Base-by-base conservation (phyloP, 768 basidiomycete species). In the Boletus rubescentipes region DNA sequence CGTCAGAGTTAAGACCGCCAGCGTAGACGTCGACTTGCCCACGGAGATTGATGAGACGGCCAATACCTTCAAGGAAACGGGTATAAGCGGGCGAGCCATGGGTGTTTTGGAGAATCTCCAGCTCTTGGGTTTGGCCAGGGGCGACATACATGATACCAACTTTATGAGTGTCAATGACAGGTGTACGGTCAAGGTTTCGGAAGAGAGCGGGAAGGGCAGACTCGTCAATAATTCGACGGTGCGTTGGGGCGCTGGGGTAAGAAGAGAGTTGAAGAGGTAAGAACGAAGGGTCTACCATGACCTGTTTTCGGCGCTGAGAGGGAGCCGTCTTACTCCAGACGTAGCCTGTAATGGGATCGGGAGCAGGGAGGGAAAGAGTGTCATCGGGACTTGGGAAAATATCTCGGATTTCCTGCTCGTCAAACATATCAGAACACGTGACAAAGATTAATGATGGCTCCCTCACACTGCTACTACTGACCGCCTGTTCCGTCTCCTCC, bases 151-250 rank as follows among this genome's bases (percentile, higher is more conserved):
- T 79, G 52, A 99, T 89, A 4, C 93, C 97, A 34, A 98, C 88
- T 70, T 97, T 96, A 72, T 98, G 93, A 0, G 91, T 94, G 71
- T 99, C 97, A 55, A 99, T 95, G 61, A 98, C 93, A 0, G 94
- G 95, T 38, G 90, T 88, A 39, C 81, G 76, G 61, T 97, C 93
- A 41, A 98, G 78, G 8, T 78, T 79, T 23, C 79, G 75, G 58
- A 94, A 75, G 54, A 87, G 83, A 26, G 78, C 74, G 4, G 80
- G 72, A 36, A 90, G 77, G 14, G 73, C 69, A 1, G 84, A 75
- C 10, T 81, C 74, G 43, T 86, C 81, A 5, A 86, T 73, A 11
- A 80, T 74, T 49, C 77, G 79, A 54, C 75, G 68, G 31, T 69
- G 70, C 7, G 72, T 61, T 1, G 74, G 68, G 26, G 59, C 44